A percentile compares a stretch with the other conserved stretches of the same genome.
Evolutionary conservation across 257 asterid genomes (phyloP).

Genomic region (Misopates orontium): DNA sequence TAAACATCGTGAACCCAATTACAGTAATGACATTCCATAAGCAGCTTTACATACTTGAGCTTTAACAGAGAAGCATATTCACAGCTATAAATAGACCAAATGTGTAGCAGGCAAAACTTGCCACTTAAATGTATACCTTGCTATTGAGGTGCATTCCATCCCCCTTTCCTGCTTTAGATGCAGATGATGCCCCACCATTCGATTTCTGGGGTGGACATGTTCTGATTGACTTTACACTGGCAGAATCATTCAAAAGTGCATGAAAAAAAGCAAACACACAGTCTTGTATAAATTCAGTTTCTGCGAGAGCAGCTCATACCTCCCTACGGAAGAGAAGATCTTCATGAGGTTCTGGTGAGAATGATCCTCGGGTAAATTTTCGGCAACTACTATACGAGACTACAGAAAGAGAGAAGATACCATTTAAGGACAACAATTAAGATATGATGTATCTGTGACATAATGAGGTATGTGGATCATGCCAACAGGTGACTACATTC

Average conservation of each 20-base stretch:
- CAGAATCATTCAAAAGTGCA: conserved; percentile 27
- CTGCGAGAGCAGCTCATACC: conserved; percentile 46
- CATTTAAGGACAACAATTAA: conserved; percentile 17
- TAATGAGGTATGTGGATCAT: neutral
- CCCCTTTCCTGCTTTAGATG: conserved; percentile 62
- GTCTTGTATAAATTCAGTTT: conserved; percentile 1
- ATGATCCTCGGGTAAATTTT: conserved; percentile 89
- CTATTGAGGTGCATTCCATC: conserved; percentile 56
- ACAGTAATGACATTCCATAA: neutral
- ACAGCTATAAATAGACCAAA: neutral
- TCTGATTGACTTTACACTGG: conserved; percentile 88
- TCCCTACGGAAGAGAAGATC: conserved; percentile 80
- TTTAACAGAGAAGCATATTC: conserved; percentile 1
- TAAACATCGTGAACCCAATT: neutral
- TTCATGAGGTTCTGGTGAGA: conserved; percentile 91
- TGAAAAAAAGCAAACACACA: conserved; percentile 19
- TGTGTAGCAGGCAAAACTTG: conserved; percentile 4
- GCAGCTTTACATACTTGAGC: neutral
- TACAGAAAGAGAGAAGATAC: conserved; percentile 30
- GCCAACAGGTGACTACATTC: conserved; percentile 11
- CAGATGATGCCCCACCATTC: conserved; percentile 49
- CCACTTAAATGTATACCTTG: conserved; percentile 55
- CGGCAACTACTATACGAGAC: conserved; percentile 85
- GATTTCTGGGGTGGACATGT: conserved; percentile 75
- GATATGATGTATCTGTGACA: neutral